These are phyloP conservation scores for Apiospora phragmitis DNA, from an alignment of 2,329 filamentous ascomycete species.

Conservation along the genomic window DNA sequence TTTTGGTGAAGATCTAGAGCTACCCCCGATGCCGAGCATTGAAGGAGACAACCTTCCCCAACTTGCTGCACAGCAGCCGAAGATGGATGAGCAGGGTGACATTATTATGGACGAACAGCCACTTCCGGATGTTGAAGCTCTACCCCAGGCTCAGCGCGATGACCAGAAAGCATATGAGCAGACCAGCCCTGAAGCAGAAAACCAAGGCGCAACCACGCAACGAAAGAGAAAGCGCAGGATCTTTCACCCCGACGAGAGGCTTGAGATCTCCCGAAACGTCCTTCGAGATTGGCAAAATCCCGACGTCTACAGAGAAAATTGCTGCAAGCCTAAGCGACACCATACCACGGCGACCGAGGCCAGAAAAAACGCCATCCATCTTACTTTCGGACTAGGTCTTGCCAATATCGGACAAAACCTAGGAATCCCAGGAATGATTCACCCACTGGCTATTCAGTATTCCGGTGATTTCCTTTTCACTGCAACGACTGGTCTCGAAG, in stretches of 20 bases:
- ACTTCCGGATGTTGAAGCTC: slow-evolving; percentile 39
- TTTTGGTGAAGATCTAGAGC: slow-evolving; percentile 40
- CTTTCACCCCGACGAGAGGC: slow-evolving; percentile 30
- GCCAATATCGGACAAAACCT: slow-evolving; percentile 36
- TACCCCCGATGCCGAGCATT: slow-evolving; percentile 40
- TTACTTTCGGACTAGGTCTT: slow-evolving; percentile 42
- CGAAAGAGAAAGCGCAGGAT: slow-evolving; percentile 24
- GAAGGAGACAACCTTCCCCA: slow-evolving; percentile 13
- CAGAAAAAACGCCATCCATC: slow-evolving; percentile 41
- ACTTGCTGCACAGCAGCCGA: slow-evolving; percentile 12
- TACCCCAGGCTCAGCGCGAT: slow-evolving; percentile 26
- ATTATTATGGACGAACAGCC: slow-evolving; percentile 39
- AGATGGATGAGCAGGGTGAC: slow-evolving; percentile 32
- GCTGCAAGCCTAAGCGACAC: slow-evolving; percentile 26
- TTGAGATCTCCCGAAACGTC: slow-evolving; percentile 36
- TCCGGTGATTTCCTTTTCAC: slow-evolving; percentile 45
- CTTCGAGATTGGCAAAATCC: slow-evolving; percentile 39
- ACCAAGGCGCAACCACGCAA: slow-evolving; percentile 15
- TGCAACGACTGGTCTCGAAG: slow-evolving; percentile 35
- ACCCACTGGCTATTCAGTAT: slow-evolving; percentile 49
- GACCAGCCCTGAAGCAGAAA: background rate
- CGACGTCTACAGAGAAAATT: slow-evolving; percentile 52
- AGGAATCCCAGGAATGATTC: slow-evolving; percentile 30
- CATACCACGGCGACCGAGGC: slow-evolving; percentile 36
- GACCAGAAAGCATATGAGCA: slow-evolving; percentile 13